Base-by-base conservation (phyloP, 1,139 yeast genomes). In the Pichia sp. region DNA sequence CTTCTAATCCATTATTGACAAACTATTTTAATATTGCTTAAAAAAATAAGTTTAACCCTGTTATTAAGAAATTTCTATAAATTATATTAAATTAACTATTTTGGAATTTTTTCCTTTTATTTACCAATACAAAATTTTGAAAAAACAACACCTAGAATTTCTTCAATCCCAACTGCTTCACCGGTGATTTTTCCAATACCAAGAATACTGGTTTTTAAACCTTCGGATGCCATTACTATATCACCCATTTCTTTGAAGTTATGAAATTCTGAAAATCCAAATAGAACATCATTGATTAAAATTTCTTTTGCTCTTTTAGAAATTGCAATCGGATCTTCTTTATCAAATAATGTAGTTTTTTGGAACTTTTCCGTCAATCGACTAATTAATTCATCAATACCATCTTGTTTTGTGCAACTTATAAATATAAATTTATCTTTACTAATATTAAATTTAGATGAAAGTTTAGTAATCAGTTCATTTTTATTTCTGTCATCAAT, bases 171-270 rank as follows among this genome's bases (percentile, higher is more conserved):
- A 16, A 93, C 82, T 0, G 90, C 80, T 46, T 87, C 86, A 0
- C 99, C 99, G 0, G 97, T 90, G 39, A 93, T 86, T 62, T 84
- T 87, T 0, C 97, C 97, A 42, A 93, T 86, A 0, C 97, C 97
- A 30, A 86, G 91, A 16, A 86, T 81, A 0, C 96, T 83, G 53
- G 79, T 79, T 49, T 80, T 76, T 44, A 93, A 73, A 55, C 87
- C 83, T 56, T 93, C 96, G 1, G 88, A 74, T 0, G 96, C 96
- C 46, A 90, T 68, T 0, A 89, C 95, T 2, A 89, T 82, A 60
- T 90, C 97, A 44, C 79, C 83, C 9, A 72, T 67, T 7, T 76
- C 73, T 41, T 74, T 77, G 65, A 76, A 77, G 10, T 65, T 58
- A 39, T 72, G 64, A 63, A 89, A 88, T 53, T 80, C 82, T 11